Evolutionary conservation across 768 basidiomycete species (phyloP), one percentile per base, ranked within the genome.

Genomic region (Leccinum variicolor): DNA sequence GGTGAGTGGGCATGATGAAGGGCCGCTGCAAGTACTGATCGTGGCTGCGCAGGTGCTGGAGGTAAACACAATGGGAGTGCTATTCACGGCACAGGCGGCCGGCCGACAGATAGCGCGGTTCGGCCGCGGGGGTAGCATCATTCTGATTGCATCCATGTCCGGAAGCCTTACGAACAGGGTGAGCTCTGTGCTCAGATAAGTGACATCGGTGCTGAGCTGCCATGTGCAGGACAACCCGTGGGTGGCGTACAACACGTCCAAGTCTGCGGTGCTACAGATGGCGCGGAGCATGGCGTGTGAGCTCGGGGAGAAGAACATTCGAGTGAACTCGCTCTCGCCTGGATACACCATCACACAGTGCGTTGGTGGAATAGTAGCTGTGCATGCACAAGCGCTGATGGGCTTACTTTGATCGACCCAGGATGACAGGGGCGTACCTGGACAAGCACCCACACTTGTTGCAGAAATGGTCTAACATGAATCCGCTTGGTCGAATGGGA

Each of bases 271-370:
- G n/a, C 70, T 90, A 45, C 89, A 92, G 72, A 89, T 90, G 87
- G 84, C 78, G 6, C 82, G 90, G 45, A 89, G 85, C 69, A 87
- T 92, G 87, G 89, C 89, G 3, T 90, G 87, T 66, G 89, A 92
- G 66, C 78, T 92, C 2, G 90, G 87, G 1, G 73, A 67, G 33
- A 75, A 84, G 68, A 73, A 77, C 3, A 90, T 92, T 50, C 79
- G 89, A 4, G 87, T 90, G 57, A 92, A 92, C 69, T 76, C 84
- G 11, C 76, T 92, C 52, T 90, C 89, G 8, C 89, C 88, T 0
- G 89, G 90, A 3, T 81, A 89, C 65, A 88, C 90, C 29, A 85
- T 87, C 66, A 90, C 88, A 6, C 77, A 76, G 85, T 87, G 56
- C 2, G 65, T 85, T 53, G 1, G 62, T 86, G 55, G 23, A 26